These are phyloP conservation scores for Saccharomyces kudriavzevii DNA, from an alignment of 805 yeast species.

Conservation along the genomic window DNA sequence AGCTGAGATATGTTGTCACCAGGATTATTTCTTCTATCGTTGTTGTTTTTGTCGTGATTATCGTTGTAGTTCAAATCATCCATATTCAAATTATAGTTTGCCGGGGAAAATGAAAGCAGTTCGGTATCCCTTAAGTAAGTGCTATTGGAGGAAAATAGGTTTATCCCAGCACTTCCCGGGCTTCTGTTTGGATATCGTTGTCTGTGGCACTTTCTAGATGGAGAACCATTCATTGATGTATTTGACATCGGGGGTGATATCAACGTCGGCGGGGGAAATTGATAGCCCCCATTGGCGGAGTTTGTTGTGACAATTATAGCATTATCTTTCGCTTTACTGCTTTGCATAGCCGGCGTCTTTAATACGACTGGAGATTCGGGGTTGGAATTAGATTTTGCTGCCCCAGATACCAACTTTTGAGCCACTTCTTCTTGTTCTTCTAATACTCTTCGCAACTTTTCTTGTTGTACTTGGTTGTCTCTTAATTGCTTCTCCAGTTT, in stretches of 20 bases:
- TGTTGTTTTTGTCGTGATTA: neutral
- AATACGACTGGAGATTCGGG: slow-evolving; percentile 5
- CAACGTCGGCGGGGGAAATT: slow-evolving; percentile 28
- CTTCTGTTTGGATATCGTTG: neutral
- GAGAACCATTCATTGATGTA: slow-evolving; percentile 24
- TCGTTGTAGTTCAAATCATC: neutral
- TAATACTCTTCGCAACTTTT: slow-evolving; percentile 22
- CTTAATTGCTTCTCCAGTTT: slow-evolving; percentile 24
- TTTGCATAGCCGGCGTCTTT: slow-evolving; percentile 7
- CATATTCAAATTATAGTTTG: neutral
- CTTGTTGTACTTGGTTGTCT: slow-evolving; percentile 24
- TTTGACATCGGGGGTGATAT: slow-evolving; percentile 10
- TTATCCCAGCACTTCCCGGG: neutral
- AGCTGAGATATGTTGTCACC: neutral
- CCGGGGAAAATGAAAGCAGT: neutral
- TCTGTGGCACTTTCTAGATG: slow-evolving; percentile 3
- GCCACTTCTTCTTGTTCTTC: slow-evolving; percentile 13
- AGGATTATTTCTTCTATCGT: neutral
- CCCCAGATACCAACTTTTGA: neutral
- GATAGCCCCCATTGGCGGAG: slow-evolving; percentile 26
- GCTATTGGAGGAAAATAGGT: neutral
- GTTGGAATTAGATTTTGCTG: neutral
- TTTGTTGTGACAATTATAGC: slow-evolving; percentile 27
- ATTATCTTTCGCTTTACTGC: slow-evolving; percentile 5
- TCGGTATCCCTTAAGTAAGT: neutral